Percentiles rank a stretch among this genome's conserved stretches.
These are phyloP conservation scores for Flaveria bidentis DNA, from an alignment of 129 eudicot species.

Conservation along the genomic window DNA sequence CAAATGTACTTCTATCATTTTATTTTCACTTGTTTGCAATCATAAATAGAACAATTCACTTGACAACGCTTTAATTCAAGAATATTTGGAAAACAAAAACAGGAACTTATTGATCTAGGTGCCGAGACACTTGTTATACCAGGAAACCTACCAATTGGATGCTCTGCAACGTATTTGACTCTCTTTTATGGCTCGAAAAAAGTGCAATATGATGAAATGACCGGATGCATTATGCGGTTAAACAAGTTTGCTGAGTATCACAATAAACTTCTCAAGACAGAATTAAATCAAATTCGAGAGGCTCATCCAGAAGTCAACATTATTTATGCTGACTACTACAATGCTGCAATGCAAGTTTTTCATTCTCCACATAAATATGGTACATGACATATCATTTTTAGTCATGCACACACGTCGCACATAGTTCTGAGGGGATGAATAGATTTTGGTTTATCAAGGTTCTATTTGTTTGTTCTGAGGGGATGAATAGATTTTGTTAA, in stretches of 20 bases:
- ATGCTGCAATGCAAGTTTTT: slow-evolving; percentile 32
- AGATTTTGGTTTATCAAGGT: not conserved
- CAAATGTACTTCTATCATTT: not conserved
- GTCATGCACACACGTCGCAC: too few species aligned
- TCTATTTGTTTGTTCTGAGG: not conserved
- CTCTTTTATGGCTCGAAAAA: slow-evolving; percentile 41
- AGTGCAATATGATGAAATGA: slow-evolving; percentile 46
- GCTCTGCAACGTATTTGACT: slow-evolving; percentile 58
- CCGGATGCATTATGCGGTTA: slow-evolving; percentile 51
- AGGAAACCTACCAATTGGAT: slow-evolving; percentile 77
- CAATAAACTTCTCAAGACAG: slow-evolving; percentile 48
- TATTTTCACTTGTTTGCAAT: not conserved
- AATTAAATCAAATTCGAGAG: slow-evolving; percentile 39
- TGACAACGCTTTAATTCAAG: not conserved
- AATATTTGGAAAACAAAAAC: not conserved
- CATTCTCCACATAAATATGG: slow-evolving; percentile 28
- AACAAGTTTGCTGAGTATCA: slow-evolving; percentile 63
- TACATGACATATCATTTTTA: not conserved
- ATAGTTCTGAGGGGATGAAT: not conserved
- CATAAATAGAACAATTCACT: not conserved
- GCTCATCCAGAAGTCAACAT: slow-evolving; percentile 50
- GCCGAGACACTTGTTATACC: slow-evolving; percentile 61
- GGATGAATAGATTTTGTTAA: too few species aligned
- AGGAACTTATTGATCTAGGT: slow-evolving; percentile 61
- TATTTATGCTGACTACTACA: slow-evolving; percentile 40